A percentile compares a stretch with the other conserved stretches of the same genome.
phyloP scores from a whole-genome alignment of 805 yeast genomes.

The Huiozyma sinensis region DNA sequence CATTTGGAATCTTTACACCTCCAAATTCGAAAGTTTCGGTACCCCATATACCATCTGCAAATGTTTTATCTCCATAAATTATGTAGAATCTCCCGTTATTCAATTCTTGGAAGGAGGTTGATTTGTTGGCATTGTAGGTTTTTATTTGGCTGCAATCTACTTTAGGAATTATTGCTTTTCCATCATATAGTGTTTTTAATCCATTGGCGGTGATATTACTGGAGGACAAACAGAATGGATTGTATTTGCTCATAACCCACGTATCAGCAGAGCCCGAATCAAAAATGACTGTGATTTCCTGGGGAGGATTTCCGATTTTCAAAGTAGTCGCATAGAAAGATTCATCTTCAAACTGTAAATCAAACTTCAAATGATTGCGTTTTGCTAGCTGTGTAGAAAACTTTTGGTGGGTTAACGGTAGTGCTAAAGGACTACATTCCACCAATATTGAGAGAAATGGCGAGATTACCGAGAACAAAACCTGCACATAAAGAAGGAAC shows the following conservation, averaged over 20 bases:
- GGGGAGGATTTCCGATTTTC: slow-evolving; percentile 34
- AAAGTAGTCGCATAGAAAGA: slow-evolving; percentile 23
- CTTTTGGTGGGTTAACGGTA: too few relatives aligned
- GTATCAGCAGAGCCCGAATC: slow-evolving; percentile 44
- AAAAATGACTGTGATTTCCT: slow-evolving; percentile 31
- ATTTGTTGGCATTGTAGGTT: slow-evolving; percentile 10
- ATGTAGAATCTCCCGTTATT: slow-evolving; percentile 25
- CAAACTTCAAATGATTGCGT: slow-evolving; percentile 3
- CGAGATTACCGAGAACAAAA: too few relatives aligned
- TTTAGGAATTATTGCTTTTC: slow-evolving; percentile 7
- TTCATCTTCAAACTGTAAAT: slow-evolving; percentile 10
- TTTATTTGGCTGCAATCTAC: slow-evolving; percentile 15
- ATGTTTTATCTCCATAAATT: slow-evolving; percentile 38
- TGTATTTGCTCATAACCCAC: slow-evolving; percentile 34
- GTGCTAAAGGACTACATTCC: too few relatives aligned
- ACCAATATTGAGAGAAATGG: too few relatives aligned
- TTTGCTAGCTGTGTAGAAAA: too few relatives aligned
- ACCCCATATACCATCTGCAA: slow-evolving; percentile 50
- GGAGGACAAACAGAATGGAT: slow-evolving; percentile 21
- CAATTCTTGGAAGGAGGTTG: slow-evolving; percentile 9
- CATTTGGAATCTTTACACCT: slow-evolving; percentile 33
- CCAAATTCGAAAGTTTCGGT: slow-evolving; percentile 45
- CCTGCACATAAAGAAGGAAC: too few relatives aligned
- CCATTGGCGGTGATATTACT: neutral
- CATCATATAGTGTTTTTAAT: slow-evolving; percentile 6